These are phyloP conservation scores for Wickerhamiella musiphila DNA, from an alignment of 805 yeast species.

Conservation along the genomic window DNA sequence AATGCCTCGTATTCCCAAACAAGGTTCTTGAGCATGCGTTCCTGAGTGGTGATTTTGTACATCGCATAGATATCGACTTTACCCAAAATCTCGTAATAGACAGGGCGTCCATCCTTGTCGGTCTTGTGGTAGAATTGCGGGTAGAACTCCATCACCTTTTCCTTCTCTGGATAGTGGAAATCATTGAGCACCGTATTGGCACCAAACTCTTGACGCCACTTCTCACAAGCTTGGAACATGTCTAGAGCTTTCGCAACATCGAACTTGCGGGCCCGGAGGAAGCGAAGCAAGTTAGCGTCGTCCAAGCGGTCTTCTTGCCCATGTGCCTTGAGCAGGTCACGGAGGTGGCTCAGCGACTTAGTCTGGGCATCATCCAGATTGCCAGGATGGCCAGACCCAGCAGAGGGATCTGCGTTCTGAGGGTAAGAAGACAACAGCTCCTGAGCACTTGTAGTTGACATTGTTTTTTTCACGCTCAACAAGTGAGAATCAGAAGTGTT, in stretches of 20 bases:
- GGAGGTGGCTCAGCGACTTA: slow-evolving; percentile 38
- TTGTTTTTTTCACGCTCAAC: no score
- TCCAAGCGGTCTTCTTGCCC: slow-evolving; percentile 72
- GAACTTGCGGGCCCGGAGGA: slow-evolving; percentile 89
- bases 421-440: slow-evolving; percentile 37
- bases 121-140: slow-evolving; percentile 97
- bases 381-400: slow-evolving; percentile 68
- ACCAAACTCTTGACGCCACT: slow-evolving; percentile 80
- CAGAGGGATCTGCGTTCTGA: slow-evolving; percentile 43
- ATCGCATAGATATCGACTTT: slow-evolving; percentile 75
- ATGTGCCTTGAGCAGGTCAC: slow-evolving; percentile 35
- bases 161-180: slow-evolving; percentile 87
- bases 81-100: slow-evolving; percentile 87
- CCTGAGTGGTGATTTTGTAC: slow-evolving; percentile 87
- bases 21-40: slow-evolving; percentile 85
- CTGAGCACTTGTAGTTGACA: not conserved
- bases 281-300: slow-evolving; percentile 67
- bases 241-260: slow-evolving; percentile 59
- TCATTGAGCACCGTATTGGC: slow-evolving; percentile 72
- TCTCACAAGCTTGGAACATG: slow-evolving; percentile 78
- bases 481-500: no score
- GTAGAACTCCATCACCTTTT: slow-evolving; percentile 69
- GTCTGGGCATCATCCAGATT: slow-evolving; percentile 54
- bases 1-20: slow-evolving; percentile 97
- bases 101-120: slow-evolving; percentile 93